Base-by-base conservation (phyloP, 2,329 filamentous ascomycete genomes). In the Akanthomyces dipterigenus region DNA sequence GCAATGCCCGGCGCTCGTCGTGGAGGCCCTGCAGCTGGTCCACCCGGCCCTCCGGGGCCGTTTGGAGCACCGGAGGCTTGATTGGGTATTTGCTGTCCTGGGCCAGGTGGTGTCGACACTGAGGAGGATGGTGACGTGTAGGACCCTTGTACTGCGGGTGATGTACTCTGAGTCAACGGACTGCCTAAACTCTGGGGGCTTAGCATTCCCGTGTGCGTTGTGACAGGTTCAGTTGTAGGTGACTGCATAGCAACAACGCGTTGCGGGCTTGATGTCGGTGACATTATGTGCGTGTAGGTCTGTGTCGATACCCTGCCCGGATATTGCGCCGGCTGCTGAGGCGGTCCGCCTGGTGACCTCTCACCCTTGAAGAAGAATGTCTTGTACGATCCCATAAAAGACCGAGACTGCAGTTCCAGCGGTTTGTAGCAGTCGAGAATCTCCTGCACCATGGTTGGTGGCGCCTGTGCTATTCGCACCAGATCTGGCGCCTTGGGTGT, bases 401-500 rank as follows among this genome's bases (percentile, higher is more conserved):
- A 74, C 18, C 74, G 70, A 2, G 73, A 75, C 63, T 76, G 74
- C 16, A 76, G 62, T 60, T 76, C 74, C 6, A 76, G 62, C 2
- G 74, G 74, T 31, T 71, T 75, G 31, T 75, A 76, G 55, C 74
- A 76, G 48, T 76, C 74, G 0, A 76, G 63, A 26, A 76, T 75
- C 56, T 76, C 73, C 31, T 75, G 70, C 0, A 76, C 74, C 40
- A 76, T 49, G 0, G 70, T 63, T 3, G 74, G 74, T 16, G 74
- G 74, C 11, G 73, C 72, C 0, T 70, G 69, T 6, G 74, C 74
- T 24, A 76, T 75, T 38, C 73, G 71, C 36, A 76, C 74, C 1
- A 76, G 67, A 48, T 67, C 66, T 1, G 72, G 71, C 0, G 74
- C 74, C 58, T 70, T 73, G 14, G 71, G 66, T 0, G 74, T 71